Percentiles rank a stretch among this genome's conserved stretches.
Evolutionary conservation across 768 basidiomycete species (phyloP).

Genomic region (Lentinula sp.): DNA sequence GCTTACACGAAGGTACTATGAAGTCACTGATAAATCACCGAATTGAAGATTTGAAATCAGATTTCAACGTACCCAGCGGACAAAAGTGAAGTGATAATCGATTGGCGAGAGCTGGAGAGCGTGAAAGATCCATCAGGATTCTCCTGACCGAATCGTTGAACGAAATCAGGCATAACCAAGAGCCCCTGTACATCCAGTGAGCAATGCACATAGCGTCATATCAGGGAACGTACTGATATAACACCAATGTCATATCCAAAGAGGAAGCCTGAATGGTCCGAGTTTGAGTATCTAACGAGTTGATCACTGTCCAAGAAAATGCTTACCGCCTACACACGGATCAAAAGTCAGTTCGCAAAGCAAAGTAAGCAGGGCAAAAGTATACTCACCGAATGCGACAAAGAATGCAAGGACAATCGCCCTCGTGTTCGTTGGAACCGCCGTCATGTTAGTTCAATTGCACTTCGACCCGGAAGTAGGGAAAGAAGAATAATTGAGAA

Average conservation of each 20-base stretch:
- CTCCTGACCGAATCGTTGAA: conserved; percentile 57
- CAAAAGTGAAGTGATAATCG: conserved; percentile 72
- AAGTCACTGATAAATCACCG: not conserved
- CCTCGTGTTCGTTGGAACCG: conserved; percentile 55
- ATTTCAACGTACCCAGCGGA: conserved; percentile 54
- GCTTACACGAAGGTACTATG: conserved; percentile 47
- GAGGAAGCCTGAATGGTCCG: conserved; percentile 40
- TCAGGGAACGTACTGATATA: conserved; percentile 45
- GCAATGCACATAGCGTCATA: not conserved
- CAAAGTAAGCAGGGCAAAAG: not conserved
- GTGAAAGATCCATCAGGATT: conserved; percentile 38
- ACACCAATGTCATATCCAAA: conserved; percentile 78
- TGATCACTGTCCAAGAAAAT: no score
- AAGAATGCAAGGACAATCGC: conserved; percentile 63
- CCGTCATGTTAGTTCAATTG: conserved; percentile 21
- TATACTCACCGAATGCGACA: conserved; percentile 61
- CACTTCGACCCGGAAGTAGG: not conserved
- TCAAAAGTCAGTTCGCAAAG: not conserved
- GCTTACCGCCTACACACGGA: not conserved
- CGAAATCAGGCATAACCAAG: conserved; percentile 75
- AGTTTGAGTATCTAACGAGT: not conserved
- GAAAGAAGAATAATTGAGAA: not conserved
- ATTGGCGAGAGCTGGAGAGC: conserved; percentile 59
- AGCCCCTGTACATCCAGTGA: conserved; percentile 44
- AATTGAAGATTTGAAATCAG: not conserved